Evolutionary conservation across 371 early-diverging fungal species (phyloP), one percentile per base, ranked within the genome.

Genomic region (Syncephalastrum sp.): DNA sequence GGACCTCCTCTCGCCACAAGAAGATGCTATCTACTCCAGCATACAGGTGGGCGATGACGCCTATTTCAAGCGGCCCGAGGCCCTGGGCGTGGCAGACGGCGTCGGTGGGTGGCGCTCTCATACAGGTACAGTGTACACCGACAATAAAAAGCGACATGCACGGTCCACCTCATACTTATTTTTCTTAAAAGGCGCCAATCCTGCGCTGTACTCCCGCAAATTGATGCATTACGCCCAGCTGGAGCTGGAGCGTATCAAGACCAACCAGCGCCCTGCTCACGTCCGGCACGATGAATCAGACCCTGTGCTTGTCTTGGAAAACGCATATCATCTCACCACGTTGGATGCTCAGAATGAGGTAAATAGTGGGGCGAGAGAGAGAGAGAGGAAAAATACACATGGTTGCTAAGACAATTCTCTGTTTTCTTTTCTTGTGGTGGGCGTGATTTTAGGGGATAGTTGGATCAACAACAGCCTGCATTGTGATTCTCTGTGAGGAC

Each of bases 391-490:
- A 21, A 21, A 21, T 38, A 6, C 33, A 51, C 15, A 4, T 12
- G 42, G 27, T 15, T 29, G 41, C 17, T 38, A 56, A 27, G 8
- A 19, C 17, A 6, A 48, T 19, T 38, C 15, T 45, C 24, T 53
- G 38, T 54, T 25, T 21, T 55, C 47, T 21, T 56, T 47, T 27
- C 47, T 29, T 15, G 24, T 19, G 10, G 24, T n/a, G n/a, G 38
- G 38, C 8, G 16, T 29, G 33, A 17, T 24, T 47, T 15, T 47
- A 68, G 61, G 55, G 56, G 19, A 57, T 63, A 48, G 61, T 92
- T 15, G 97, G 97, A 12, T 91, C 92, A 16, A 88, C 92, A 10
- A 96, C 97, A 10, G 94, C 94, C 0, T 83, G 91, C 65, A 69
- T 95, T 53, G 92, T 85, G 14, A 74, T 95, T n/a, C 73, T 96